Evolutionary conservation across 495 filamentous ascomycete species (phyloP), one percentile per base, ranked within the genome.

Genomic region (Penicillium alfredii): DNA sequence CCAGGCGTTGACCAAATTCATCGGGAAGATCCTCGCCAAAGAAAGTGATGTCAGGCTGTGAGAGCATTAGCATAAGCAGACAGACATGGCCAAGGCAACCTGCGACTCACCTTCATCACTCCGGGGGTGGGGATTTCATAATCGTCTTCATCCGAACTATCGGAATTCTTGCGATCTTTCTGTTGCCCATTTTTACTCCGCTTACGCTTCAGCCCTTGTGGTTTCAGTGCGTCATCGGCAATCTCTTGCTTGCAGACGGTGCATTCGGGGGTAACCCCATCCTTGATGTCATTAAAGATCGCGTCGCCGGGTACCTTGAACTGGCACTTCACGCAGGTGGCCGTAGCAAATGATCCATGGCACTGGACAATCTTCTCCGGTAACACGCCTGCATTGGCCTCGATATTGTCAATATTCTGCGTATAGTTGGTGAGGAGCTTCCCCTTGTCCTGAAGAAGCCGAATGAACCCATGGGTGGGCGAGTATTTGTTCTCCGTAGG

Each of bases 331-430:
- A 88, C 76, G 57, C 92, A 98, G 1, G 83, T 83, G 6, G 92
- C 92, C 6, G 81, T 90, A 7, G 90, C 92, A 55, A 95, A 98
- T 8, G 85, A 92, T 33, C 92, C 92, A 47, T 98, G 92, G 54
- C 92, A 97, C 58, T 98, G 92, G 13, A 98, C 81, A 8, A 98
- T 77, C 40, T 94, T 94, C 22, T 89, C 82, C 0, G 78, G 71
- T 4, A 60, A 53, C 30, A 98, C 89, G 9, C 92, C 92, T 1
- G 90, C 92, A 38, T 84, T 80, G 20, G 76, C 77, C 55, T 98
- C 92, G 30, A 98, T 82, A 50, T 97, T 96, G 66, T 98, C 92
- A 49, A 98, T 98, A 56, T 98, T 98, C 58, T 98, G 92, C 2
- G 90, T 93, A 64, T 95, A 98, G 61, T 96, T 94, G 16, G 89